phyloP scores from a whole-genome alignment of 495 filamentous ascomycete genomes.

The Aspergillus nidulans region DNA sequence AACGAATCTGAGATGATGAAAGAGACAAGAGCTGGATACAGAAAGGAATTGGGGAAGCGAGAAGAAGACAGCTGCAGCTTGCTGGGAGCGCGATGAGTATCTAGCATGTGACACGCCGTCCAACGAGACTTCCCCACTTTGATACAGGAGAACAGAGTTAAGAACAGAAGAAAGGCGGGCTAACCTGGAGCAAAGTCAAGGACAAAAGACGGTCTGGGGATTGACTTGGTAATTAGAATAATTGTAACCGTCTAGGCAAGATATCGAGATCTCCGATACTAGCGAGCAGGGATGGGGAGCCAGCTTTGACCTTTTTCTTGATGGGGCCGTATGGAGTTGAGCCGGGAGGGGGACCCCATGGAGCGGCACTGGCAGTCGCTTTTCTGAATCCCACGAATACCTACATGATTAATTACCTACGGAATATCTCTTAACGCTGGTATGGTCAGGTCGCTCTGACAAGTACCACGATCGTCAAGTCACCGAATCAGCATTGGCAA shows the following conservation, averaged over 20 bases:
- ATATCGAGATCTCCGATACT: background rate
- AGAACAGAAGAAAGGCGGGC: background rate
- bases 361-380: too few species aligned
- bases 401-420: too few species aligned
- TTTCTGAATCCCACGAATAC: too few species aligned
- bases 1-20: background rate
- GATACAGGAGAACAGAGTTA: background rate
- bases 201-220: background rate
- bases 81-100: background rate
- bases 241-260: too few species aligned
- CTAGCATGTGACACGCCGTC: constrained; percentile 1
- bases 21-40: background rate
- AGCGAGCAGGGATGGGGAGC: background rate
- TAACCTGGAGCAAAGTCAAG: background rate
- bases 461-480: background rate
- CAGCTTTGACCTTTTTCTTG: background rate
- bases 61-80: background rate
- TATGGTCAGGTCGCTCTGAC: background rate
- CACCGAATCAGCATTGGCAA: background rate
- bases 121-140: background rate
- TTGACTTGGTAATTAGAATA: background rate
- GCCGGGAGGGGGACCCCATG: too few species aligned
- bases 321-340: too few species aligned
- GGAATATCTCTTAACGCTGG: too few species aligned
- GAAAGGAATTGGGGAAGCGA: background rate